A percentile compares a stretch with the other conserved stretches of the same genome.
These are phyloP conservation scores for Aspergillus coremiiformis DNA, from an alignment of 495 filamentous ascomycete species.

Conservation along the genomic window DNA sequence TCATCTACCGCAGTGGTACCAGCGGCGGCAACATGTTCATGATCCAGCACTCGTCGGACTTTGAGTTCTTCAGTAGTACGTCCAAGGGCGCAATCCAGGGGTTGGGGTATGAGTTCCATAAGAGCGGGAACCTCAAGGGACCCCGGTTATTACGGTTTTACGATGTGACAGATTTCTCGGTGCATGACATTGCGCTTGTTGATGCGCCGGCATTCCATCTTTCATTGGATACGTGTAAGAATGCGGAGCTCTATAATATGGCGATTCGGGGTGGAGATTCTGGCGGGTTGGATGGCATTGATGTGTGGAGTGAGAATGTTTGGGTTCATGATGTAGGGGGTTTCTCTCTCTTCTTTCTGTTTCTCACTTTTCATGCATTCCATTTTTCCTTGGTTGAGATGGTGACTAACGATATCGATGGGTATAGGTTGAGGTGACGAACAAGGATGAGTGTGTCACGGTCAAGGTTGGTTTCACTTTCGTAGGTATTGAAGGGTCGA, in stretches of 20 bases:
- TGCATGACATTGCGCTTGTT: slow-evolving; percentile 39
- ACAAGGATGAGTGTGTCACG: slow-evolving; percentile 43
- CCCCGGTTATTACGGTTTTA: slow-evolving; percentile 27
- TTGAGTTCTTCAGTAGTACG: slow-evolving; percentile 37
- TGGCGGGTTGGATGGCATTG: slow-evolving; percentile 40
- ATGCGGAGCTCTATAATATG: slow-evolving; percentile 41
- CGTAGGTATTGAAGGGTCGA: no score
- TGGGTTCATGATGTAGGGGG: slow-evolving; percentile 36
- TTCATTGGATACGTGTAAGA: slow-evolving; percentile 32
- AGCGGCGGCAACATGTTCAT: slow-evolving; percentile 38
- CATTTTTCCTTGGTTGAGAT: background rate
- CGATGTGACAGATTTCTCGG: slow-evolving; percentile 30
- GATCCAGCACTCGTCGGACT: slow-evolving; percentile 35
- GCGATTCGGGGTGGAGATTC: slow-evolving; percentile 35
- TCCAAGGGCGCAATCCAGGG: slow-evolving; percentile 39
- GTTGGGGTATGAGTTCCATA: slow-evolving; percentile 31
- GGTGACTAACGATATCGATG: background rate
- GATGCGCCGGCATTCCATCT: slow-evolving; percentile 42
- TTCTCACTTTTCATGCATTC: background rate
- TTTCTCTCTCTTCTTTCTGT: background rate
- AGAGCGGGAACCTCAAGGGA: slow-evolving; percentile 11
- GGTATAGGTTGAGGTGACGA: slow-evolving; percentile 38
- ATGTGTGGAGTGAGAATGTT: slow-evolving; percentile 37
- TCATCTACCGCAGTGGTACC: slow-evolving; percentile 32
- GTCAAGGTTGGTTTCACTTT: slow-evolving; percentile 15